A percentile compares a stretch with the other conserved stretches of the same genome.
Conservation (phyloP, 106 monocot genomes). For the Gastrodia elata region DNA sequence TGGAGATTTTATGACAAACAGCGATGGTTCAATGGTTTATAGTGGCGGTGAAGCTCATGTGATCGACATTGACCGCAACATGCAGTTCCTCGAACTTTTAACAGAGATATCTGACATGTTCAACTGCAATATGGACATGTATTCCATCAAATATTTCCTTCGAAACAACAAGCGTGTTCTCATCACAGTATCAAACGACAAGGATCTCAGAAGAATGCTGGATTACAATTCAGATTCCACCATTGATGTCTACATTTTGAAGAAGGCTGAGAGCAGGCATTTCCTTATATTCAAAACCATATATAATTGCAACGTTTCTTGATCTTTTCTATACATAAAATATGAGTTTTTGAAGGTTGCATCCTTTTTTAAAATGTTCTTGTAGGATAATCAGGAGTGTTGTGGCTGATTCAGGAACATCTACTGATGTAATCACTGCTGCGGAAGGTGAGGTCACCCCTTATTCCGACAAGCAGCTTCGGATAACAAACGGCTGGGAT, state of each 20-base stretch:
- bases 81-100: conserved; percentile 47
- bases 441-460: conserved; percentile 23
- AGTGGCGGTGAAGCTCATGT: conserved; percentile 92
- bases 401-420: conserved; percentile 39
- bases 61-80: conserved; percentile 59
- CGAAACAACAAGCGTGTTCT: conserved; percentile 71
- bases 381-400: conserved; percentile 39
- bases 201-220: conserved; percentile 81
- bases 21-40: conserved; percentile 70
- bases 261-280: conserved; percentile 62
- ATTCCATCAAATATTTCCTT: conserved; percentile 86
- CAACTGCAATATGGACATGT: conserved; percentile 27
- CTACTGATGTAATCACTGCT: conserved; percentile 24
- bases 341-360: not conserved
- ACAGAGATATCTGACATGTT: conserved; percentile 80
- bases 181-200: conserved; percentile 87
- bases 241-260: conserved; percentile 67
- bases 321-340: not conserved
- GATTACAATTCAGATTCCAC: conserved; percentile 72
- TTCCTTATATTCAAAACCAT: no score
- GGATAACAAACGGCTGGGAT: conserved; percentile 50
- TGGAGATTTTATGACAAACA: conserved; percentile 63
- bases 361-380: not conserved
- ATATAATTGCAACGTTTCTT: no score
- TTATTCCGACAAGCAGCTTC: conserved; percentile 26